A percentile compares a stretch with the other conserved stretches of the same genome.
Evolutionary conservation across 139 green algal genomes (phyloP).

Genomic region (Picochlorum sp.): DNA sequence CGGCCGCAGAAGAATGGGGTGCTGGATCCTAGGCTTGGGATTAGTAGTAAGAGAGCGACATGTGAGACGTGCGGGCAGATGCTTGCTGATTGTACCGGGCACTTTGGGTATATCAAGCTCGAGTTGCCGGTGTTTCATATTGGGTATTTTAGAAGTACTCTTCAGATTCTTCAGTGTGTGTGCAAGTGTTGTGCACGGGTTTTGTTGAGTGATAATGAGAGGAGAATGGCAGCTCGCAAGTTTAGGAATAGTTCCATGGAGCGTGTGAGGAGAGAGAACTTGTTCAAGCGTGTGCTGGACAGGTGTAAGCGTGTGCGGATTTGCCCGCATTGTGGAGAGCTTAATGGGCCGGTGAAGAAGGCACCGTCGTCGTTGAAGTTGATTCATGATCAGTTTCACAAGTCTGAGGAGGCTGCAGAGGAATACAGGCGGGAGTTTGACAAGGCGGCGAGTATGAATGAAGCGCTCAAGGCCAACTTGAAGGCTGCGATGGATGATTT

Average conservation of each 20-base stretch:
- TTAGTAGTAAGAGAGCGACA: slow-evolving; percentile 64
- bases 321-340: slow-evolving; percentile 71
- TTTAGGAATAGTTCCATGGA: slow-evolving; percentile 68
- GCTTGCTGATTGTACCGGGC: slow-evolving; percentile 87
- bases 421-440: slow-evolving; percentile 43
- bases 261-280: slow-evolving; percentile 49
- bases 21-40: slow-evolving; percentile 76
- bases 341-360: slow-evolving; percentile 85
- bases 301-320: slow-evolving; percentile 73
- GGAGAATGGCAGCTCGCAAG: slow-evolving; percentile 39
- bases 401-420: slow-evolving; percentile 37
- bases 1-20: slow-evolving; percentile 70
- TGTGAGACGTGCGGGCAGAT: slow-evolving; percentile 89
- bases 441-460: slow-evolving; percentile 53
- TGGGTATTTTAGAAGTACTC: slow-evolving; percentile 89
- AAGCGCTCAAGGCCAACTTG: slow-evolving; percentile 43
- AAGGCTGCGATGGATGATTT: slow-evolving; percentile 78
- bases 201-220: slow-evolving; percentile 74
- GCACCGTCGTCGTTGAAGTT: slow-evolving; percentile 64
- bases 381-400: slow-evolving; percentile 84
- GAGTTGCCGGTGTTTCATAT: slow-evolving; percentile 99
- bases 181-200: slow-evolving; percentile 93
- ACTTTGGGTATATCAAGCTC: slow-evolving; percentile 96
- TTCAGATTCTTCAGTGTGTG: slow-evolving; percentile 91
- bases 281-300: slow-evolving; percentile 78